Conservation (phyloP, 805 yeast species). For the Pichia scutulata region DNA sequence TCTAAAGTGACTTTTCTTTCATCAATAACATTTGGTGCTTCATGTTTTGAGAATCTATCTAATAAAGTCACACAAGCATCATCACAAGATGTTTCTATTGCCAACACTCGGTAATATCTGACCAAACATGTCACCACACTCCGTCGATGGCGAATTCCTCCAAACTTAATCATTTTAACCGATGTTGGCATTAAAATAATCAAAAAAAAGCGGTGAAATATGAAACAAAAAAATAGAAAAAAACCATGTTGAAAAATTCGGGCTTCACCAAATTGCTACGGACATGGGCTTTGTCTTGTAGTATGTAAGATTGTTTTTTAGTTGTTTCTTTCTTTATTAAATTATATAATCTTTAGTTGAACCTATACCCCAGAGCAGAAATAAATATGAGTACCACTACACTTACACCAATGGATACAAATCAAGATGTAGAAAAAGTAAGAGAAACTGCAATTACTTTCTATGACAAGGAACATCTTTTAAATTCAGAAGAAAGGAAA, state of each 20-base stretch:
- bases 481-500: slow-evolving; percentile 35
- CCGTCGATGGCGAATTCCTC: not conserved
- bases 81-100: slow-evolving; percentile 92
- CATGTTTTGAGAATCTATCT: slow-evolving; percentile 34
- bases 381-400: not conserved
- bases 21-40: slow-evolving; percentile 43
- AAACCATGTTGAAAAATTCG: not conserved
- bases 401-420: slow-evolving; percentile 3
- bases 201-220: not conserved
- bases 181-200: not conserved
- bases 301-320: not conserved
- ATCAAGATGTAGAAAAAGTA: slow-evolving; percentile 27
- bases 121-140: not conserved
- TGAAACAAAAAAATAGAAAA: not conserved
- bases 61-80: slow-evolving; percentile 85
- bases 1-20: slow-evolving; percentile 62
- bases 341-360: not conserved
- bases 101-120: slow-evolving; percentile 55
- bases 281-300: not conserved
- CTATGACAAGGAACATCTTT: slow-evolving; percentile 40
- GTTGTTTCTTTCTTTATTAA: not conserved
- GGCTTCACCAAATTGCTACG: not conserved
- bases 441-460: slow-evolving; percentile 38
- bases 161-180: not conserved
- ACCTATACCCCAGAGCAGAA: not conserved